Evolutionary conservation across 2,329 filamentous ascomycete species (phyloP), one percentile per base, ranked within the genome.

Genomic region (Curvularia lunata): DNA sequence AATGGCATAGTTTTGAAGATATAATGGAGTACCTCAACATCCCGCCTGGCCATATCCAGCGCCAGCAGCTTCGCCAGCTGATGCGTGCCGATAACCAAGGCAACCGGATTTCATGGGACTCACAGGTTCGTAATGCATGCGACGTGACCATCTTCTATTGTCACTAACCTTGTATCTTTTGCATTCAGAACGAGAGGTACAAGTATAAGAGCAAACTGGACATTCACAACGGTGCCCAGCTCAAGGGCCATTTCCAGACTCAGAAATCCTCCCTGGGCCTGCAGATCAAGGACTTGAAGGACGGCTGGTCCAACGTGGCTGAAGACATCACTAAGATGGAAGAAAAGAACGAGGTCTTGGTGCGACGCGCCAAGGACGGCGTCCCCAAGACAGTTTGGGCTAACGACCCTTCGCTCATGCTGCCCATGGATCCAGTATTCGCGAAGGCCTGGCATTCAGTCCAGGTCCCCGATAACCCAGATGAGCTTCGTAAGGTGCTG

Each of bases 301-400:
- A 99, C 75, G 95, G 95, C 62, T 99, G 95, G 95, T 88, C 89
- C 23, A 88, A 89, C 68, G 96, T 92, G 71, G 88, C 93, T 59
- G 85, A 89, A 19, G 85, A 90, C 9, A 90, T 99, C 74, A 85
- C 90, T 62, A 83, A 86, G 66, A 84, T 99, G 50, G 94, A 97
- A 80, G 79, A 79, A 40, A 86, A 91, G 74, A 89, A 93, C 71
- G 89, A 89, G 76, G 83, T 98, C 45, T 83, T 98, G 34, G 91
- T 97, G 5, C 90, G 91, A 21, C 87, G 93, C 60, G 93, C 93
- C 54, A 98, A 98, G 81, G 94, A 98, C 75, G 89, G 91, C 71
- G 86, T 91, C 67, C 88, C 94, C 1, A 88, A 89, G 69, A 91
- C 90, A 80, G 88, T 99, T 52, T 73, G 93, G 92, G 84, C 88